Evolutionary conservation across 1,139 yeast species (phyloP), one percentile per base, ranked within the genome.

Genomic region (Yamadazyma friedrichii): DNA sequence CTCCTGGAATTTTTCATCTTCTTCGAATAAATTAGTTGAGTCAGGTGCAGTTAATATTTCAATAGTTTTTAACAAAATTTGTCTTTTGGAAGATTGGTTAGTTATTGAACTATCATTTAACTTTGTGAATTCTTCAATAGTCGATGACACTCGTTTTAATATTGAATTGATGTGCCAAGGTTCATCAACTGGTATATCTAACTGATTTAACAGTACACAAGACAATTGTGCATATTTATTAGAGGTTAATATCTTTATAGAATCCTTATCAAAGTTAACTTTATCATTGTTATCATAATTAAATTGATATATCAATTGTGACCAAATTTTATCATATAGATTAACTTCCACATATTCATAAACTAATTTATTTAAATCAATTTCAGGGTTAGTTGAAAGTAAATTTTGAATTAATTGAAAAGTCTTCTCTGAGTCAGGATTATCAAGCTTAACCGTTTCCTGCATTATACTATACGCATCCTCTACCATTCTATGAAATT

Each of bases 331-430:
- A 50, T 80, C 86, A 54, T 81, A 84, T 16, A 87, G 57, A 46
- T 81, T 82, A 44, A 75, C 54, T 49, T 88, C 96, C 10, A 87
- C 81, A 50, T 86, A 86, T 42, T 80, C 82, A 51, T 82, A 84
- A 1, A 88, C 70, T 42, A 80, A 67, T 45, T 67, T 70, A 53
- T 70, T 78, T 50, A 78, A 62, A 48, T 84, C 83, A 3, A 81
- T 56, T 0, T 65, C 65, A 0, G 83, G 78, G 37, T 68, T 64
- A n/a, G 56, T 41, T 16, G 50, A 48, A 5, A 67, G 48, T 9
- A 70, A 58, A 31, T 60, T 60, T 36, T 60, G 62, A 2, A 72
- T 56, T 13, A 69, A 38, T 41, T 62, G 58, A 43, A 60, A 64
- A 0, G 67, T 59, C 36, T 62, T 64, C 40, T 67, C 74, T 9